Base-by-base conservation (phyloP, 2,329 filamentous ascomycete species). In the Cordyceps cicadae region DNA sequence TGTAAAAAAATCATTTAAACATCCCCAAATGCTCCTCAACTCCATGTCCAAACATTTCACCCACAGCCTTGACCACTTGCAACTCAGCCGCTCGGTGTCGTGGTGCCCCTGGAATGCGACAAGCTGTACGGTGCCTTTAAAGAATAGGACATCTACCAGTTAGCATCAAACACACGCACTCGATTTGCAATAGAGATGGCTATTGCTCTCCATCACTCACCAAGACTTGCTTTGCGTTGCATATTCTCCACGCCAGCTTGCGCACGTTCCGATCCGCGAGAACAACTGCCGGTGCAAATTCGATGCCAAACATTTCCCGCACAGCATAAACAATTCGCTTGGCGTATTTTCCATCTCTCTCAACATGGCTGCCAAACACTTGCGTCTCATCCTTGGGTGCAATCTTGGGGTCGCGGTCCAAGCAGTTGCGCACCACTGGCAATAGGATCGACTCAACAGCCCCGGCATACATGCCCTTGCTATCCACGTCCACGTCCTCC, bases 281-380 rank as follows among this genome's bases (percentile, higher is more conserved):
- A 37, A 99, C 94, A 0, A 97, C 93, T 50, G 91, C 90, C 0
- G 92, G 88, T 1, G 94, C 90, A 70, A 99, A 92, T 72, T 99
- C 94, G 63, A 99, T 89, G 56, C 92, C 94, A 72, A 99, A 95
- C 92, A 97, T 97, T 71, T 96, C 89, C 64, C 90, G 88, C 32
- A 99, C 90, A 5, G 92, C 94, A 72, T 96, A 97, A 0, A 97
- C 92, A 12, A 97, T 89, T 48, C 94, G 80, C 73, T 87, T 90
- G 0, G 93, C 88, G 68, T 92, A 97, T 73, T 96, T 97, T 64
- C 87, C 85, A 66, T 97, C 89, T 26, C 92, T 80, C 69, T 96
- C 92, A 1, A 97, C 89, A 46, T 92, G 80, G 53, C 85, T 85
- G 0, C 94, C 94, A 71, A 96, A 99, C 3, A 84, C 78, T 70